These are phyloP conservation scores for Kalanchoe fedtschenkoi DNA, from an alignment of 164 flowering plant genomes.

Conservation along the genomic window DNA sequence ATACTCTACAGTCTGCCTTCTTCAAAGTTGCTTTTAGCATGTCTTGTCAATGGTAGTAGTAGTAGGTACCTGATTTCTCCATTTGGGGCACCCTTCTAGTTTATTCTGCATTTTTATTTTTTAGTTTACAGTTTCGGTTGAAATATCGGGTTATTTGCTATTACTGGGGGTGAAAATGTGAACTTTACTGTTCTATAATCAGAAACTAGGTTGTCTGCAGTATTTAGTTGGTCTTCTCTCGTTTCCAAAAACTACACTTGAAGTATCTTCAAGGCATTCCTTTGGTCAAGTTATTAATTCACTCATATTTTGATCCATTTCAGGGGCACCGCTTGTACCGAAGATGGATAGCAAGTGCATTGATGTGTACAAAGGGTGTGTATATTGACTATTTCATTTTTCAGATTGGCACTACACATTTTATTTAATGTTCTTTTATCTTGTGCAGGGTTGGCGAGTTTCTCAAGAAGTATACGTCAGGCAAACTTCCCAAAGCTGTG, in stretches of 20 bases:
- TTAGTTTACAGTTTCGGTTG: too few species aligned
- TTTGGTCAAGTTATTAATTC: neutral
- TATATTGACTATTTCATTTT: neutral
- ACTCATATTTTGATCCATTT: slow-evolving; percentile 11
- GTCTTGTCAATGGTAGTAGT: neutral
- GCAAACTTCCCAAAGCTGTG: slow-evolving; percentile 84
- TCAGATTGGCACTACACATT: neutral
- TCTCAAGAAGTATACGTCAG: slow-evolving; percentile 60
- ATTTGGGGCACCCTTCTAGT: neutral
- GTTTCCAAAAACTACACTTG: neutral
- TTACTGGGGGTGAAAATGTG: neutral
- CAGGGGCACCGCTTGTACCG: slow-evolving; percentile 56
- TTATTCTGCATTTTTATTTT: too few species aligned
- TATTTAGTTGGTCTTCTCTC: neutral
- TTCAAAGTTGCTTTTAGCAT: neutral
- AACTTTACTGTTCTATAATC: neutral
- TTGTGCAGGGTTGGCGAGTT: slow-evolving; percentile 67
- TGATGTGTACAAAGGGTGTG: slow-evolving; percentile 77
- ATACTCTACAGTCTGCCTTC: neutral
- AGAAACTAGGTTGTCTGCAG: neutral
- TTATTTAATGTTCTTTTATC: slow-evolving; percentile 5
- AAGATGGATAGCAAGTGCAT: slow-evolving; percentile 52
- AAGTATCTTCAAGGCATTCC: neutral
- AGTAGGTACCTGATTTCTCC: neutral
- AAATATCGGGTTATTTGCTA: too few species aligned